Conservation (phyloP, 2,329 filamentous ascomycete species). For the Colletotrichum australisinense region DNA sequence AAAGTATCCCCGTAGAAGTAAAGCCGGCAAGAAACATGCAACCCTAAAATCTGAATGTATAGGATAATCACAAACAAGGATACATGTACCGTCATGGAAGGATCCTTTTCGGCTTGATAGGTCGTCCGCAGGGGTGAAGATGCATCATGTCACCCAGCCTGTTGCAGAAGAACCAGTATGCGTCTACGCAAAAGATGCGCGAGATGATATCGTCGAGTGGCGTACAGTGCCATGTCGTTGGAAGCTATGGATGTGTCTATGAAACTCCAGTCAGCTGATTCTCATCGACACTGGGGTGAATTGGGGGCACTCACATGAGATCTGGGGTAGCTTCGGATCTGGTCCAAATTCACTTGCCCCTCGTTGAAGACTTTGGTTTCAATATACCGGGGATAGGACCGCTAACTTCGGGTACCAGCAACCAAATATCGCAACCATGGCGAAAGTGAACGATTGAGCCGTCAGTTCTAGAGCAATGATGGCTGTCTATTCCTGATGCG, state of each 20-base stretch:
- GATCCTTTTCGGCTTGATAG: constrained; percentile 23
- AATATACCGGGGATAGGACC: constrained; percentile 17
- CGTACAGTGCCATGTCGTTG: constrained; percentile 42
- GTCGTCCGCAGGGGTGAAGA: constrained; percentile 35
- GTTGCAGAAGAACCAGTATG: constrained; percentile 40
- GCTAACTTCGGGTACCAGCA: constrained; percentile 40
- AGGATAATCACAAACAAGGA: neutral
- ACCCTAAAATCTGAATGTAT: neutral
- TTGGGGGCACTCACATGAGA: constrained; percentile 1
- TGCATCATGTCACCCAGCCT: constrained; percentile 34
- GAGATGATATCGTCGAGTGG: constrained; percentile 47
- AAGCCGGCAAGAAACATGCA: neutral
- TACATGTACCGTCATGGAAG: neutral
- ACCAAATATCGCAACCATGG: constrained; percentile 38
- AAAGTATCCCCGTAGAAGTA: constrained; percentile 21
- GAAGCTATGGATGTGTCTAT: constrained; percentile 40
- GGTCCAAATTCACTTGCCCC: constrained; percentile 2
- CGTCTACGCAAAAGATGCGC: constrained; percentile 34
- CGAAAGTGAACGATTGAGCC: constrained; percentile 39
- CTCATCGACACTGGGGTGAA: neutral
- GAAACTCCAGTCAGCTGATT: neutral
- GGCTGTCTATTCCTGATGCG: constrained; percentile 34
- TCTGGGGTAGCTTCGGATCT: constrained; percentile 28
- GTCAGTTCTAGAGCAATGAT: constrained; percentile 44
- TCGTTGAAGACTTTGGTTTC: constrained; percentile 24